phyloP scores from a whole-genome alignment of 495 filamentous ascomycete genomes.

The Sphaerosporella brunnea region DNA sequence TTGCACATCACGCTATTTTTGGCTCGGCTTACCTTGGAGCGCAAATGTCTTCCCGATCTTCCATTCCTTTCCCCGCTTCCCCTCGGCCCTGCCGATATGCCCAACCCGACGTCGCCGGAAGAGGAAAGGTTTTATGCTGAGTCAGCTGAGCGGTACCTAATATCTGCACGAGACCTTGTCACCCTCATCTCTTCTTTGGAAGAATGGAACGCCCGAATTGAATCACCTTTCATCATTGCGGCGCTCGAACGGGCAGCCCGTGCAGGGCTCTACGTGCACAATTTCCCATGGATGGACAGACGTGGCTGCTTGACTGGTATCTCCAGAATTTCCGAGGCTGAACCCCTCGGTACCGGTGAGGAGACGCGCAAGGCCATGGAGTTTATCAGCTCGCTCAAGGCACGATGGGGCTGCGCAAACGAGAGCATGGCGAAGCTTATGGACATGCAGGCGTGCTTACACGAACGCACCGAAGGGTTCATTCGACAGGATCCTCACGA shows the following conservation, averaged over 20 bases:
- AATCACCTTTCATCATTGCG: constrained; percentile 66
- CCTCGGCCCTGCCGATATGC: constrained; percentile 53
- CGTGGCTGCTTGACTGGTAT: constrained; percentile 39
- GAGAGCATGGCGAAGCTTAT: constrained; percentile 53
- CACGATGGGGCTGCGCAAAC: constrained; percentile 49
- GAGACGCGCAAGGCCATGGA: constrained; percentile 37
- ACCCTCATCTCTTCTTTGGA: constrained; percentile 59
- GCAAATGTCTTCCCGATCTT: constrained; percentile 69
- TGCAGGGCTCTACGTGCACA: constrained; percentile 47
- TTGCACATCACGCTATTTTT: constrained; percentile 64
- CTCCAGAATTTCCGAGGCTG: constrained; percentile 21
- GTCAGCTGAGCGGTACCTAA: constrained; percentile 57
- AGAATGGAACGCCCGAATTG: constrained; percentile 49
- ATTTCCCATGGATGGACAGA: constrained; percentile 66
- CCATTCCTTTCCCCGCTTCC: constrained; percentile 52
- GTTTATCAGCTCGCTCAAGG: constrained; percentile 44
- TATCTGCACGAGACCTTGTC: constrained; percentile 53
- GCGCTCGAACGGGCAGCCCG: constrained; percentile 62
- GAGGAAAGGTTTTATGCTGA: constrained; percentile 39
- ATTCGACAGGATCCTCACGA: constrained; percentile 24
- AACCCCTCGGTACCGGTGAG: constrained; percentile 20
- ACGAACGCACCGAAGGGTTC: constrained; percentile 20
- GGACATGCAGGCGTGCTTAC: constrained; percentile 50
- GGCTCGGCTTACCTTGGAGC: constrained; percentile 60
- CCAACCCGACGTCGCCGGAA: constrained; percentile 32